Base-by-base conservation (phyloP, 176 grass and related monocot species). In the Elymus sibiricus region DNA sequence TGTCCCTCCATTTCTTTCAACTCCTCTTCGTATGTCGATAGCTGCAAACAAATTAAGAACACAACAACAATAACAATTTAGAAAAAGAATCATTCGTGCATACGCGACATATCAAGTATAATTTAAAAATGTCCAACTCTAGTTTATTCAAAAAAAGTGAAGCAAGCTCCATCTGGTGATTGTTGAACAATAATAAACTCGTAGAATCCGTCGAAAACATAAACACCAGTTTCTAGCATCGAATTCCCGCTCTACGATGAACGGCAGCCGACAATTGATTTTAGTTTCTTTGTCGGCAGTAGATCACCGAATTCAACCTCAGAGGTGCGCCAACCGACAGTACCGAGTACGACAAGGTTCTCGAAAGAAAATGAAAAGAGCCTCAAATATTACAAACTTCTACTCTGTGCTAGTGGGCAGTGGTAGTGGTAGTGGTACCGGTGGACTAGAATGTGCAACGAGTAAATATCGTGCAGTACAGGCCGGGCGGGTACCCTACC, bases 1-100 rank as follows among this genome's bases (percentile, higher is more conserved):
- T 87, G 91, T 14, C 81, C 87, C 55, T 91, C 91, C 94, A 95
- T 93, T 35, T 87, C 88, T 79, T 91, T 91, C 40, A 93, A 10
- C 67, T 93, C 94, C 9, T 77, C 88, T 77, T 93, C 66, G 5
- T 95, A 93, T 5, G 60, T 40, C 16, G 86, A 80, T 27, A 84
- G 5, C 94, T 95, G 66, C 8, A 42, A 74, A 22, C 21, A 12
- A 74, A 27, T 9, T 5, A 31, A 26, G 19, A 37, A 26, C 21
- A 4, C 3, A 24, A 19, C 6, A 25, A 47, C 43, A 15, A 5
- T 4, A 10, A n/a, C n/a, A n/a, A n/a, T n/a, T 5, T 16, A 40
- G 37, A 61, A 66, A 2, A 31, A 15, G 0, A 71, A 14, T 2
- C 9, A 25, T 22, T 39, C 51, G 11, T 26, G 14, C 21, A 56